A percentile compares a stretch with the other conserved stretches of the same genome.
Evolutionary conservation across 306 rosid species (phyloP).

Genomic region (Sicyos baderoa): DNA sequence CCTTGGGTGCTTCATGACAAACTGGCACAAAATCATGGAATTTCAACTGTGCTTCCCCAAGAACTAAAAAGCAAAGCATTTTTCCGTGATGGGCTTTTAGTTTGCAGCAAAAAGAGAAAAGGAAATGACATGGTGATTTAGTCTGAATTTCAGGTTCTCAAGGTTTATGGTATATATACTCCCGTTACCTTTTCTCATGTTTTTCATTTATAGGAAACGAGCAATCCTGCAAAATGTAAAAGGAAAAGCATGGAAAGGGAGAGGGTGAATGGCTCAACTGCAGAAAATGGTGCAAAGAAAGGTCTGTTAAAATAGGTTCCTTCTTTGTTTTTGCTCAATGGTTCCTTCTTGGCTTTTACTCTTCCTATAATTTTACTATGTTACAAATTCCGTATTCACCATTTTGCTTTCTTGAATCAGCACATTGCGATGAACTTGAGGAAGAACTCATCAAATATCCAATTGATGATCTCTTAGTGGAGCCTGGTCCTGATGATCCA

Average conservation of each 20-base stretch:
- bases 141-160: slow-evolving; percentile 12
- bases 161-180: slow-evolving; percentile 10
- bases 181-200: slow-evolving; percentile 24
- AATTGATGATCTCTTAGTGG: slow-evolving; percentile 80
- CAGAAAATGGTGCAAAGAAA: slow-evolving; percentile 21
- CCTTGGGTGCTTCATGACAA: slow-evolving; percentile 88
- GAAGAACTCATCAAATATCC: slow-evolving; percentile 71
- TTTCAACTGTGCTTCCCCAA: slow-evolving; percentile 58
- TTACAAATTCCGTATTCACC: slow-evolving; percentile 12
- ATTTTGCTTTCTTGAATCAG: slow-evolving; percentile 20
- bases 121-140: slow-evolving; percentile 31
- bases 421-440: slow-evolving; percentile 38
- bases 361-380: slow-evolving; percentile 2
- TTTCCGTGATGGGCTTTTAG: slow-evolving; percentile 56
- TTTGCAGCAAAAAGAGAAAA: slow-evolving; percentile 59
- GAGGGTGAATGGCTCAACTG: slow-evolving; percentile 31
- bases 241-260: slow-evolving; percentile 36
- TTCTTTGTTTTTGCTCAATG: background rate
- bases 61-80: slow-evolving; percentile 50
- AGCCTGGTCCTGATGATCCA: slow-evolving; percentile 71
- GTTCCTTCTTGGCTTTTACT: background rate
- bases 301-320: slow-evolving; percentile 33
- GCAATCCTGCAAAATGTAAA: slow-evolving; percentile 33
- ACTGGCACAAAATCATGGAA: slow-evolving; percentile 64
- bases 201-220: slow-evolving; percentile 41